Evolutionary conservation across 1,284 basidiomycete genomes (phyloP), one percentile per base, ranked within the genome.

Genomic region (Leccinum proximum): DNA sequence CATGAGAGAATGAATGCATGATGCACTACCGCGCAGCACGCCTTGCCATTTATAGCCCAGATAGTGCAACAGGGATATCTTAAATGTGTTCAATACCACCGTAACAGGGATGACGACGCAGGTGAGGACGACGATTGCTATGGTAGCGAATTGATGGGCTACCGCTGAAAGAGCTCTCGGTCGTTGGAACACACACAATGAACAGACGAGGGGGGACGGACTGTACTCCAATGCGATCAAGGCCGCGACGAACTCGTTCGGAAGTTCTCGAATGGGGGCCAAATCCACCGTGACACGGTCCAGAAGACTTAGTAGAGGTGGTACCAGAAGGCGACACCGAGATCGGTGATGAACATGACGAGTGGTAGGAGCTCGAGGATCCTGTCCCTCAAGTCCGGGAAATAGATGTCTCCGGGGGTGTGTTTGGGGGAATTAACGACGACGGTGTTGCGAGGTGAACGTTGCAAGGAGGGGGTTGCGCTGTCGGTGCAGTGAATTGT

Each of bases 211-310:
- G 58, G n/a, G 1, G 18, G 18, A 18, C 18, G 18, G 18, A 75
- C 71, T 65, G 16, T 71, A 72, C 8, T 61, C 22, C 62, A 71
- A 11, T 18, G 42, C 62, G n/a, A 65, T 59, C n/a, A 73, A 26
- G 45, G 63, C 62, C 0, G 65, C 62, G 0, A 33, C 40, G 1
- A 72, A 48, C 18, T 66, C 69, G 60, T 67, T 65, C 73, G 65
- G 48, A 75, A 73, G 14, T 63, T 5, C 37, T 74, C 71, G 40
- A 72, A 71, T 2, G 71, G 73, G 1, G 72, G 70, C n/a, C 61
- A 72, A 0, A 67, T 70, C 71, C 73, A 73, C 1, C 18, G 18
- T 18, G 18, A 18, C 18, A 37, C 67, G 7, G 22, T 45, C 61
- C 16, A 58, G 35, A 58, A 73, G 1, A 54, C 63, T 6, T 62